These are phyloP conservation scores for Fusarium protoensiforme DNA, from an alignment of 2,329 filamentous ascomycete species.

Conservation along the genomic window DNA sequence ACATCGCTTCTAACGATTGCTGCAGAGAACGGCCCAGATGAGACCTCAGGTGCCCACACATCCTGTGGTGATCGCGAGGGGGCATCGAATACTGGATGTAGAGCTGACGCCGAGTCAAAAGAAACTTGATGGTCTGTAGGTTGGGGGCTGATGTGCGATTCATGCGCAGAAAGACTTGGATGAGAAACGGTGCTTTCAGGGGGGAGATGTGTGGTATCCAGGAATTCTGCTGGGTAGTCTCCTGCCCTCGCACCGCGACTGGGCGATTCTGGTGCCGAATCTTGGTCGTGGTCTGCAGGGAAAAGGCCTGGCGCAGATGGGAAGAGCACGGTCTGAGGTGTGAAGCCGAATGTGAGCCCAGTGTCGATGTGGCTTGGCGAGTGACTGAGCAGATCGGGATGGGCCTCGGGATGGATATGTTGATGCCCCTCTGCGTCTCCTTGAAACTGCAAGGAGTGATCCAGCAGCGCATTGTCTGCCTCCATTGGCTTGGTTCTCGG, in stretches of 20 bases:
- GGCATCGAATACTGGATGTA: slow-evolving; percentile 17
- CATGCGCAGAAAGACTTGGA: slow-evolving; percentile 17
- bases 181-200: slow-evolving; percentile 16
- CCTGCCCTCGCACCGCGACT: slow-evolving; percentile 11
- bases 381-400: slow-evolving; percentile 21
- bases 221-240: slow-evolving; percentile 38
- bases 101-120: slow-evolving; percentile 19
- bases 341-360: slow-evolving; percentile 31
- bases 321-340: slow-evolving; percentile 32
- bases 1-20: slow-evolving; percentile 21
- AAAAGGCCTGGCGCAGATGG: slow-evolving; percentile 26
- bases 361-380: slow-evolving; percentile 16
- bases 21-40: slow-evolving; percentile 13
- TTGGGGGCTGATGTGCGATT: neutral
- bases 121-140: neutral
- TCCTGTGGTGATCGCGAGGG: slow-evolving; percentile 11
- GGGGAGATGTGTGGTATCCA: slow-evolving; percentile 21
- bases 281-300: slow-evolving; percentile 1
- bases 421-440: slow-evolving; percentile 7
- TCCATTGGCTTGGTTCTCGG: slow-evolving; percentile 34
- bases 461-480: slow-evolving; percentile 5
- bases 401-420: slow-evolving; percentile 1
- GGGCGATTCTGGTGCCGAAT: slow-evolving; percentile 8
- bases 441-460: slow-evolving; percentile 24
- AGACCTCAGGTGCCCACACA: slow-evolving; percentile 18